phyloP scores from a whole-genome alignment of 2,329 filamentous ascomycete genomes.

The Cladophialophora chaetospira region DNA sequence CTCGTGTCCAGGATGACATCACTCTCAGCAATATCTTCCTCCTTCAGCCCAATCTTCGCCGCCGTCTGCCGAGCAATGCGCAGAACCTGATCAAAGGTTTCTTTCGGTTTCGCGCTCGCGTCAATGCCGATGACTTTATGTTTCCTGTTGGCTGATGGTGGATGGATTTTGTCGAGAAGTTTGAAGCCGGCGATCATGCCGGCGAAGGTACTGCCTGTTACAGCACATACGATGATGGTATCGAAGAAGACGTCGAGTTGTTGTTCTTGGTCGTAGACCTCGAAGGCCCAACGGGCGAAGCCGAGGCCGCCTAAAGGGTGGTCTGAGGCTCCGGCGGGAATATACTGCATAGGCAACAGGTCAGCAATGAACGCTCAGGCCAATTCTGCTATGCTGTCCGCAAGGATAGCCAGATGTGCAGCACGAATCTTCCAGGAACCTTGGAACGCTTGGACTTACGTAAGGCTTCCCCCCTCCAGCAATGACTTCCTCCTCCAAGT shows the following conservation, averaged over 20 bases:
- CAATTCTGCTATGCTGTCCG: too few species aligned
- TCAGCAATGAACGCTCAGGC: too few species aligned
- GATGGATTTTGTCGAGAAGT: slow-evolving; percentile 56
- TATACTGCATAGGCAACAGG: slow-evolving; percentile 47
- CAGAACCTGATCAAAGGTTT: slow-evolving; percentile 67
- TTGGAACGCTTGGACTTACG: slow-evolving; percentile 14
- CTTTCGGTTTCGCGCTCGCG: slow-evolving; percentile 59
- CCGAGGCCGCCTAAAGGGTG: slow-evolving; percentile 70
- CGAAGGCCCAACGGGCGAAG: slow-evolving; percentile 71
- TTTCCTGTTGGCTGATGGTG: slow-evolving; percentile 34
- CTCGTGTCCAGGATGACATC: slow-evolving; percentile 66
- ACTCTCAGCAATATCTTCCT: slow-evolving; percentile 61
- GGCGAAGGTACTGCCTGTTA: slow-evolving; percentile 70
- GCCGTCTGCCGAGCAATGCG: slow-evolving; percentile 67
- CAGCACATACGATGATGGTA: slow-evolving; percentile 68
- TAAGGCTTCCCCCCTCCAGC: slow-evolving; percentile 63
- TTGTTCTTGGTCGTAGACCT: slow-evolving; percentile 65
- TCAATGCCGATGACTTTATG: slow-evolving; percentile 68
- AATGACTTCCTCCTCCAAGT: slow-evolving; percentile 57
- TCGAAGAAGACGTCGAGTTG: slow-evolving; percentile 66
- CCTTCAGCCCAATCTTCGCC: slow-evolving; percentile 61
- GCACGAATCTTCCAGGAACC: too few species aligned
- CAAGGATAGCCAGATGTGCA: too few species aligned
- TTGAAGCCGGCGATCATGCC: slow-evolving; percentile 75
- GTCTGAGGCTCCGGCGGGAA: slow-evolving; percentile 70